Percentiles rank a stretch among this genome's conserved stretches.
phyloP scores from a whole-genome alignment of 345 rosid genomes.

The Cochlearia excelsa region DNA sequence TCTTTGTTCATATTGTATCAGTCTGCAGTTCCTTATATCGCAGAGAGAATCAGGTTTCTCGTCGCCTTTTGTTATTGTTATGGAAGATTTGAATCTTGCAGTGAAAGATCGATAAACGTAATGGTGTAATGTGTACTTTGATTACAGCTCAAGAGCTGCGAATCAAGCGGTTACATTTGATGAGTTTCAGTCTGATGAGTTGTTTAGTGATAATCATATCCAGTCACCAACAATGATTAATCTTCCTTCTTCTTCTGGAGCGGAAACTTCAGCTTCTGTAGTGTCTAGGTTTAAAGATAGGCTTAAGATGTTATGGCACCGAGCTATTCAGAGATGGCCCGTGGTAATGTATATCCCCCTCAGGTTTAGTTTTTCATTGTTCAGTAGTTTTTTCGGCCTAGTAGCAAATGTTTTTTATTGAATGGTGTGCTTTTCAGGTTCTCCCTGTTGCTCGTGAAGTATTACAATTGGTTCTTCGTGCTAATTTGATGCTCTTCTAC shows the following conservation, averaged over 20 bases:
- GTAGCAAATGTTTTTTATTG: background rate
- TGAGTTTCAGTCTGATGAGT: constrained; percentile 55
- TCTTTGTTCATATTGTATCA: constrained; percentile 81
- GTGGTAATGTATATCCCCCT: constrained; percentile 41
- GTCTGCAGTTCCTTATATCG: constrained; percentile 76
- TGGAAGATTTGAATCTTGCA: background rate
- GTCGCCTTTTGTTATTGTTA: background rate
- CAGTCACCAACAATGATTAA: constrained; percentile 38
- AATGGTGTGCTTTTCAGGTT: constrained; percentile 42
- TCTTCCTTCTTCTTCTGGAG: constrained; percentile 41
- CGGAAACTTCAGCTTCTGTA: constrained; percentile 46
- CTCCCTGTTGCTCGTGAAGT: constrained; percentile 79
- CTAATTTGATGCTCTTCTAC: constrained; percentile 94
- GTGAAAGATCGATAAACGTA: background rate
- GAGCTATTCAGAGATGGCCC: constrained; percentile 73
- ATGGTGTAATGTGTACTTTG: background rate
- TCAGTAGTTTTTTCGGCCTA: constrained; percentile 1
- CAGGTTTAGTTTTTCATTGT: constrained; percentile 3
- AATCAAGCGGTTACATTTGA: constrained; percentile 61
- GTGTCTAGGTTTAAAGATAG: constrained; percentile 54
- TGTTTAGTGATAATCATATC: constrained; percentile 29
- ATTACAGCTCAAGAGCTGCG: constrained; percentile 69
- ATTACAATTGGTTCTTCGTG: constrained; percentile 75
- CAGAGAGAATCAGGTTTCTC: constrained; percentile 76
- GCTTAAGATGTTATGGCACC: constrained; percentile 47